phyloP scores from a whole-genome alignment of 352 stramenopile species.

The Phytopythium sindhum region DNA sequence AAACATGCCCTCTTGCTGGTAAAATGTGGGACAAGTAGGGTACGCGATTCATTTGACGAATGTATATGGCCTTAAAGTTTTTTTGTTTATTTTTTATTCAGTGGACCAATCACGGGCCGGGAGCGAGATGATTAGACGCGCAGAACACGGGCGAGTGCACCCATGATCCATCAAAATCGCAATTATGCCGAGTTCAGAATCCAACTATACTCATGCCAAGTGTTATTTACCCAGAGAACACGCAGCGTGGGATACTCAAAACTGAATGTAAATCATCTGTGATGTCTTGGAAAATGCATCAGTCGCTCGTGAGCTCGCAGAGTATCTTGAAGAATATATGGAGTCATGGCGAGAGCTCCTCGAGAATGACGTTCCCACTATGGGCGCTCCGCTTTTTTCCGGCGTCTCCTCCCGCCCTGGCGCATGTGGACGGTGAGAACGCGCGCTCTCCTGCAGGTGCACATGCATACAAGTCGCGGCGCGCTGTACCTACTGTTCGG shows the following conservation, averaged over 20 bases:
- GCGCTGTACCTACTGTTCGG: not conserved
- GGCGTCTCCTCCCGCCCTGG: not conserved
- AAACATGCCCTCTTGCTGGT: not conserved
- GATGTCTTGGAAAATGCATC: not conserved
- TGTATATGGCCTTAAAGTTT: not conserved
- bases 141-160: not conserved
- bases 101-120: not conserved
- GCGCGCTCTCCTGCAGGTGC: not conserved
- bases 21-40: slow-evolving; percentile 1
- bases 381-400: not conserved
- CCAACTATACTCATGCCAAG: not conserved
- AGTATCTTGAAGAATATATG: not conserved
- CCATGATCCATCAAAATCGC: slow-evolving; percentile 2
- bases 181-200: not conserved
- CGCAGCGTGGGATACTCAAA: not conserved
- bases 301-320: too few species aligned
- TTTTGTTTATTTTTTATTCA: not conserved
- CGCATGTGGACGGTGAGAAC: slow-evolving; percentile 1
- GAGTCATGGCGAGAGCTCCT: too few species aligned
- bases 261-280: slow-evolving; percentile 2
- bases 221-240: not conserved
- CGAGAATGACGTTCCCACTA: not conserved
- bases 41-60: not conserved
- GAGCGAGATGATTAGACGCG: not conserved
- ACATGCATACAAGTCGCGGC: too few species aligned